Conservation (phyloP, 2,329 filamentous ascomycete species). For the Triangularia setosa region DNA sequence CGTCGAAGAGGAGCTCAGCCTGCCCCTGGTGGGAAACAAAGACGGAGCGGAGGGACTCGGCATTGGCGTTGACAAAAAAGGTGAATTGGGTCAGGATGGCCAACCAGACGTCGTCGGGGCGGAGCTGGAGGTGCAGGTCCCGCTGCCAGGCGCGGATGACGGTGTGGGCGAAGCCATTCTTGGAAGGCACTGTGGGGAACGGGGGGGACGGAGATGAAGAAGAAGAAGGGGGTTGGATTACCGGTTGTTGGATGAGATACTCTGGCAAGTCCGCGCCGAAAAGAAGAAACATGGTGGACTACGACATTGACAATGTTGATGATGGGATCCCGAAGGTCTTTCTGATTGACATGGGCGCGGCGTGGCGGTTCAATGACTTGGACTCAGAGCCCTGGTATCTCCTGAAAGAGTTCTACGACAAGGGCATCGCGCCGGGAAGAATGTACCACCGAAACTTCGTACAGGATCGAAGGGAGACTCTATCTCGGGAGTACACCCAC, state of each 20-base stretch:
- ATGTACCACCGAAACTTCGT: background rate
- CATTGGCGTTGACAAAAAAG: slow-evolving; percentile 41
- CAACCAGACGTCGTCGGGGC: slow-evolving; percentile 49
- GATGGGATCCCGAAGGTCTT: background rate
- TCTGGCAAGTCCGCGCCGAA: background rate
- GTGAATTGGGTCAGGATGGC: slow-evolving; percentile 43
- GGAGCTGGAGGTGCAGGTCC: slow-evolving; percentile 41
- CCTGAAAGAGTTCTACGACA: background rate
- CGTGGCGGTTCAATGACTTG: background rate
- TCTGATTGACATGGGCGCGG: background rate
- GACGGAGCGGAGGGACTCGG: slow-evolving; percentile 39
- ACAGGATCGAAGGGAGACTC: background rate
- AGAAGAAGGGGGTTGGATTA: background rate
- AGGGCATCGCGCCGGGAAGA: background rate
- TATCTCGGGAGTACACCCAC: background rate
- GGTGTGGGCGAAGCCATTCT: slow-evolving; percentile 31
- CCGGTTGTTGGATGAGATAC: background rate
- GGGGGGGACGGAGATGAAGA: no score
- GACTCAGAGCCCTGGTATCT: background rate
- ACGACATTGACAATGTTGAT: background rate
- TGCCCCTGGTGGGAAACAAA: slow-evolving; percentile 41
- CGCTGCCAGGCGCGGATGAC: slow-evolving; percentile 36
- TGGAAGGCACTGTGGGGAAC: no score
- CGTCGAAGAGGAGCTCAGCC: slow-evolving; percentile 36
- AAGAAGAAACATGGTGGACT: background rate